Base-by-base conservation (phyloP, 352 stramenopile genomes). In the Albugo candida region DNA sequence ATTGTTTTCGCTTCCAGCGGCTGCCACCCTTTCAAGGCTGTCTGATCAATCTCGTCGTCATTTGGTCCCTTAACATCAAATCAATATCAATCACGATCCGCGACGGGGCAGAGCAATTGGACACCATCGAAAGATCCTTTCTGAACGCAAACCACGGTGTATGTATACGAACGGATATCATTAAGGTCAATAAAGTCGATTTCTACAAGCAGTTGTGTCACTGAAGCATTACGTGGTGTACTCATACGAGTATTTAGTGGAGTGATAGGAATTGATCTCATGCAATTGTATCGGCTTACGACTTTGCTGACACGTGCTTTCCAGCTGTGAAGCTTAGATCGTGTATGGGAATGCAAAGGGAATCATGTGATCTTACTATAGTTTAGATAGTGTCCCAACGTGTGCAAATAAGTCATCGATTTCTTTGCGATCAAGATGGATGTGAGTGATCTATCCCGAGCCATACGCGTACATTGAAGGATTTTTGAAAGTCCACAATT, bases 361-460 rank as follows among this genome's bases (percentile, higher is more conserved):
- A 4, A 49, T 97, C 54, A 97, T 98, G 93, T 98, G 92, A 64
- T 92, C 77, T 40, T 98, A 98, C 71, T 97, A 98, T 55, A 78
- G 75, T 36, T 56, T 97, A 3, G 97, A 97, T 55, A 86, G 88
- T 14, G 61, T 95, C 31, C 93, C 93, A 2, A 80, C 87, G 52
- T 97, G 93, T 58, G 77, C 84, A 2, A 94, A 96, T 55, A 47
- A 68, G 11, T 58, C 76, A 70, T 11, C 58, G 71, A 13, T 46
- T 88, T 11, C 52, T 96, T 20, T 63, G 92, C 13, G 57, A 79
- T 2, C 49, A 58, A 14, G 86, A 92, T 55, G 67, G 70, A 10
- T 97, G 95, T 52, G 65, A 95, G 36, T 89, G 84, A 14, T 97
- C 97, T 59, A 76, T 97, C 48, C 94, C 89, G n/a, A 91, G 78